Evolutionary conservation across 352 stramenopile species (phyloP), one percentile per base, ranked within the genome.

Genomic region (Chrysophaeum taylorii): DNA sequence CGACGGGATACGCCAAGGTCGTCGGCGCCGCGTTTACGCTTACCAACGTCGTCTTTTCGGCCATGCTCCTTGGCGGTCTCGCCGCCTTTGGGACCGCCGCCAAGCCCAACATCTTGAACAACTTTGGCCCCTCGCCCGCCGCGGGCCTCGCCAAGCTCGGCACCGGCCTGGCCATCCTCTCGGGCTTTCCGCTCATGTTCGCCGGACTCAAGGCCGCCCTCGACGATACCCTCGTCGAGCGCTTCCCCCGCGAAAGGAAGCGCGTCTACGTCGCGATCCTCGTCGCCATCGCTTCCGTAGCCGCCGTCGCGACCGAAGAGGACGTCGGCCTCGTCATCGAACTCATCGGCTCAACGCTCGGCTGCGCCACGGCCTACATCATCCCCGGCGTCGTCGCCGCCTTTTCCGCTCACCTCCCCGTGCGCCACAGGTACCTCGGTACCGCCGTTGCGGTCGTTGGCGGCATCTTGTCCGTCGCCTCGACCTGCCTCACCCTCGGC

Each of bases 181-280:
- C 60, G 7, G 73, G 73, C 0, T 77, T 75, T 43, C 64, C 73
- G 70, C 73, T 77, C 31, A 77, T 77, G 73, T 77, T 77, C 37
- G 69, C 73, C 35, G 73, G 73, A n/a, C 62, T 77, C n/a, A 77
- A 77, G 53, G 67, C 69, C 35, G 70, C 64, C n/a, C 33, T 72
- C 36, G 71, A 74, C 52, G 71, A 54, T 27, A 75, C 66, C 31
- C 25, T 74, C 29, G 67, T 25, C 29, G 62, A 18, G 35, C 39
- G 50, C 57, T 33, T 23, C 52, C 53, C 12, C 23, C 60, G 60
- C 41, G 37, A 53, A 67, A 29, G 38, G 12, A 29, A 39, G 57
- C 53, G 53, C 54, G 35, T 68, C 61, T 61, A 54, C 53, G 52
- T 60, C 57, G 57, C 36, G 38, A 33, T 77, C 29, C 61, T 77